Base-by-base conservation (phyloP, 192 early-diverging fungal species). In the Podila minutissima region DNA sequence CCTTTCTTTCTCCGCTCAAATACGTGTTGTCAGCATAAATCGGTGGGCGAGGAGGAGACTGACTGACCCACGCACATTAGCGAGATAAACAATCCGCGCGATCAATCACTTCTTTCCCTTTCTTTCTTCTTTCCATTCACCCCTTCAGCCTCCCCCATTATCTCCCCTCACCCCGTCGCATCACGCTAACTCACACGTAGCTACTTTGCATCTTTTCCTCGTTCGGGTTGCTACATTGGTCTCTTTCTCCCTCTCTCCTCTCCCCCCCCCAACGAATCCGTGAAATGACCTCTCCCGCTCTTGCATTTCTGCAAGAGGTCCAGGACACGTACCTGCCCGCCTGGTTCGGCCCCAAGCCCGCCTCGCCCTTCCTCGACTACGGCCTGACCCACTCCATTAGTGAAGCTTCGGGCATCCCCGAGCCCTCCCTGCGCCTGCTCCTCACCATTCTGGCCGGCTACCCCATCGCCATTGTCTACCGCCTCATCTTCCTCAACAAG, bases 351-450 rank as follows among this genome's bases (percentile, higher is more conserved):
- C 76, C 76, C 50, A 64, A 53, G 41, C 59, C 53, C 5, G 33
- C 70, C 22, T 41, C 76, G 55, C 66, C 70, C 2, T 79, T 72
- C 41, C 70, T 79, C n/a, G 77, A 81, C 66, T 81, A 81, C 59
- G 77, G 77, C 38, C 51, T 81, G 24, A 81, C 82, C 28, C 49
- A 63, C 8, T 66, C 82, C 1, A 15, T 78, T 48, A 79, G 72
- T 28, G 72, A 60, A 20, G 62, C 64, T 49, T 83, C 83, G n/a
- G 88, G 88, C 4, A 60, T 89, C 20, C 87, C 88, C 6, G 89
- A 90, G 65, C 75, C 85, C 5, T 75, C 85, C 1, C 67, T 89
- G 55, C 78, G 86, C n/a, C 60, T 90, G 22, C 58, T 89, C 53
- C 22, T 85, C 24, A 86, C 88, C 11, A 57, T 90, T 24, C 49